Evolutionary conservation across 2,329 filamentous ascomycete genomes (phyloP), one percentile per base, ranked within the genome.

Genomic region (Sphaerulina musiva): DNA sequence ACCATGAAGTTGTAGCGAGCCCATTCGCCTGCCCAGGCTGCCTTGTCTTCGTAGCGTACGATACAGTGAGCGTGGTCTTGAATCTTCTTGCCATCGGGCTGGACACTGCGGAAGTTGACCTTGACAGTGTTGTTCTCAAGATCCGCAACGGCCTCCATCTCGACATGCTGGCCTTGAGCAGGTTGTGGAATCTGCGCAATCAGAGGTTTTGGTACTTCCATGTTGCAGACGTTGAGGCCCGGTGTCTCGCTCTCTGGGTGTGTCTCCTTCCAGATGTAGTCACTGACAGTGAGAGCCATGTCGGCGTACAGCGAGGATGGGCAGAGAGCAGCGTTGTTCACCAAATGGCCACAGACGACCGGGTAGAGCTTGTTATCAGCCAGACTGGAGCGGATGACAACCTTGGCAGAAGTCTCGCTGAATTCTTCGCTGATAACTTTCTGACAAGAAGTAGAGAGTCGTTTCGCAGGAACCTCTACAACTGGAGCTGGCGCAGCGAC

Each of bases 141-240:
- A 61, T 87, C 77, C 42, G 79, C 79, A n/a, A 75, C 80, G 52
- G 79, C 80, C 47, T 79, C 78, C 60, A 85, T 74, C 62, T 80
- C 78, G 31, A 87, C 70, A 49, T 85, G 77, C 66, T 87, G 84
- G 36, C 76, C 76, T 47, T 72, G 70, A 38, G 72, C 63, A 26
- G 76, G 74, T 56, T 74, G 67, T 26, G 74, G 74, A 52, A 75
- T 71, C 59, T 77, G 74, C 1, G 76, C 78, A 57, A 90, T 85
- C 56, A 91, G 74, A 34, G 85, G 82, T 76, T 88, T 87, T 48
- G 78, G 78, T 1, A 87, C 84, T 66, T 85, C 81, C 75, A 89
- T 82, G 46, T 82, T 74, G 59, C 76, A 76, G 17, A 89, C 80
- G 59, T 88, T 86, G 61, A 82, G 73, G 20, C 80, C 81, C 17